phyloP scores from a whole-genome alignment of 192 early-diverging fungal genomes.

The Spizellomyces sp. region DNA sequence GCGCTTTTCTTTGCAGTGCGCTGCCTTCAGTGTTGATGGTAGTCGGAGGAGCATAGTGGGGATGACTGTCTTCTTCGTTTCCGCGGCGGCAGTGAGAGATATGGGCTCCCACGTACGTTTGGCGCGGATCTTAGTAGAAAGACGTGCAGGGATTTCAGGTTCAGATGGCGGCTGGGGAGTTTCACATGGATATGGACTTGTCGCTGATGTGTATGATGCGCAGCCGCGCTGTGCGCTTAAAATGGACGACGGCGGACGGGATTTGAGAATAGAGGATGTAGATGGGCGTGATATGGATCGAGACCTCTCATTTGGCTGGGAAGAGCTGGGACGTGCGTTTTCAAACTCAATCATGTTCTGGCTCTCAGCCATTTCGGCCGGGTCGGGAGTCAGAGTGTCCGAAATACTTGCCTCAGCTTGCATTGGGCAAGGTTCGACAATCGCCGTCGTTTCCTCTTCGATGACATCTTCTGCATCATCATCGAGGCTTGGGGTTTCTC shows the following conservation, averaged over 20 bases:
- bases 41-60: neutral
- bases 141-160: neutral
- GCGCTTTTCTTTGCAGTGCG: no score
- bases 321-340: neutral
- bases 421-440: neutral
- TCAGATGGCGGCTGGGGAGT: neutral
- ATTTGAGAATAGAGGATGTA: neutral
- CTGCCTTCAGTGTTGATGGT: neutral
- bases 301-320: neutral
- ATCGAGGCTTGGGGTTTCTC: neutral
- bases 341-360: neutral
- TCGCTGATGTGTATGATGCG: neutral
- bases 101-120: slow-evolving; percentile 1
- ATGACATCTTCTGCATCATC: neutral
- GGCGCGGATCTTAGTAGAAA: neutral
- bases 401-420: neutral
- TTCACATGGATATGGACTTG: neutral
- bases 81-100: slow-evolving; percentile 4
- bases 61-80: neutral
- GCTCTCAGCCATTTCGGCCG: neutral
- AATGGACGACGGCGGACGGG: neutral
- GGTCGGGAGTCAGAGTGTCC: neutral
- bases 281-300: neutral
- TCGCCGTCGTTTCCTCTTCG: neutral
- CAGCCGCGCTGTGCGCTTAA: no score